Base-by-base conservation (phyloP, 2,329 filamentous ascomycete species). In the Aspergillus arachidicola region DNA sequence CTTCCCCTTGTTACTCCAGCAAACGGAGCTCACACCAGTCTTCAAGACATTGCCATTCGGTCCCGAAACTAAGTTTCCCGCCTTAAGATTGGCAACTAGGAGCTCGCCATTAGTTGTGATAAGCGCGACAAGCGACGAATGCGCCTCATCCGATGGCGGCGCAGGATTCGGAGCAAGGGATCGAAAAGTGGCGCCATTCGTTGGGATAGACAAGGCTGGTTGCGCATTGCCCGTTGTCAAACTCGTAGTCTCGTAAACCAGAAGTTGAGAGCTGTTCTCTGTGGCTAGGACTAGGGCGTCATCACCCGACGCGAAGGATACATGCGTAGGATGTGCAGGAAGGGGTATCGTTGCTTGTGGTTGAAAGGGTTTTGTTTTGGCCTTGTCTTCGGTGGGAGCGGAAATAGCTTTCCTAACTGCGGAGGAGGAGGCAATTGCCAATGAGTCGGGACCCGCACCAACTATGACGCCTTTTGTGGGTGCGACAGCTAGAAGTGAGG, bases 1-100 rank as follows among this genome's bases (percentile, higher is more conserved):
- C 76, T 97, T 99, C 54, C 95, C 95, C 75, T 90, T 92, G 64
- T 88, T 90, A 76, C 95, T 99, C 95, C 96, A 99, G 61, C 91
- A 90, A 6, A 92, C 86, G 72, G 91, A 95, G 74, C 89, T 93
- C 32, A 96, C 94, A 55, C 91, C 89, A 32, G 86, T 83, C 72
- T 89, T 92, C 66, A 96, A 82, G 0, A 89, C 81, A 71, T 82
- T 85, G 38, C 91, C 92, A 67, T 87, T 87, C 23, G 83, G 71
- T 1, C 86, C 86, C 38, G 81, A 80, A 10, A 85, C 75, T 51
- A 93, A 83, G 46, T 80, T 83, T 56, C 85, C 84, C 43, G 89
- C 85, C 71, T 90, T 89, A 64, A 99, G 78, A 75, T 97, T 92
- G 9, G 92, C 91, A 77, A 99, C 88, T 74, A 94, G 82, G 21